phyloP scores from a whole-genome alignment of 495 filamentous ascomycete genomes.

The Tuber umbilicatum region DNA sequence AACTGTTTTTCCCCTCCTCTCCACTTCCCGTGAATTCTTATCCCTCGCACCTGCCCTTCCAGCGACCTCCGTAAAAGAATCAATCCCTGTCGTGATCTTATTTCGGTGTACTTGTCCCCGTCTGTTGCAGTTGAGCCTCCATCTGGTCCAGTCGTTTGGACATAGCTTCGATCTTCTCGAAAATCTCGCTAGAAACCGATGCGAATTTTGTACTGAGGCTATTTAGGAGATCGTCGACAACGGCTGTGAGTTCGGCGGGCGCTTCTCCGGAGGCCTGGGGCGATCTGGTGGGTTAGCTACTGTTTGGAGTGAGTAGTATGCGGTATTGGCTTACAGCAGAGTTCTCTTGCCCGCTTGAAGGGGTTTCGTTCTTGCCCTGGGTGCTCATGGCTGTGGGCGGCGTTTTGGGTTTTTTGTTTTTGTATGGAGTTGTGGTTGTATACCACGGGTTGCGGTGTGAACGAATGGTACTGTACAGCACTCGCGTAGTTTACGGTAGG shows the following conservation, averaged over 20 bases:
- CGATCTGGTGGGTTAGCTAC: background rate
- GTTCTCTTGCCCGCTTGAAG: conserved; percentile 18
- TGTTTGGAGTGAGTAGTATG: background rate
- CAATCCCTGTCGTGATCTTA: conserved; percentile 1
- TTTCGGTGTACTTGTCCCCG: conserved; percentile 17
- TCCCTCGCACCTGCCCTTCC: background rate
- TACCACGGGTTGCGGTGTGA: background rate
- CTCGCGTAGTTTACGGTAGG: background rate
- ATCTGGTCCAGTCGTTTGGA: conserved; percentile 78
- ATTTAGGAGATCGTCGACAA: conserved; percentile 55
- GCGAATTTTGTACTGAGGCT: conserved; percentile 65
- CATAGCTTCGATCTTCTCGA: conserved; percentile 96
- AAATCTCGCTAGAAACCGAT: conserved; percentile 57
- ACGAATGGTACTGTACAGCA: background rate
- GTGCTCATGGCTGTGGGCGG: background rate
- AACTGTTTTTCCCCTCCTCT: background rate
- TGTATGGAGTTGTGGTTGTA: background rate
- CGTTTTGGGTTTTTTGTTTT: background rate
- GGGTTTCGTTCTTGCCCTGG: background rate
- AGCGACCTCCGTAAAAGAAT: background rate
- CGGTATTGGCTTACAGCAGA: conserved; percentile 21
- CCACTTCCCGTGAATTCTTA: background rate
- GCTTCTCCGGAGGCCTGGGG: conserved; percentile 46
- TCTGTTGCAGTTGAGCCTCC: conserved; percentile 60
- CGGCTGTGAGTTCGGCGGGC: conserved; percentile 49